Percentiles rank a stretch among this genome's conserved stretches.
Evolutionary conservation across 257 asterid species (phyloP).

Genomic region (Craterostigma plantagineum): DNA sequence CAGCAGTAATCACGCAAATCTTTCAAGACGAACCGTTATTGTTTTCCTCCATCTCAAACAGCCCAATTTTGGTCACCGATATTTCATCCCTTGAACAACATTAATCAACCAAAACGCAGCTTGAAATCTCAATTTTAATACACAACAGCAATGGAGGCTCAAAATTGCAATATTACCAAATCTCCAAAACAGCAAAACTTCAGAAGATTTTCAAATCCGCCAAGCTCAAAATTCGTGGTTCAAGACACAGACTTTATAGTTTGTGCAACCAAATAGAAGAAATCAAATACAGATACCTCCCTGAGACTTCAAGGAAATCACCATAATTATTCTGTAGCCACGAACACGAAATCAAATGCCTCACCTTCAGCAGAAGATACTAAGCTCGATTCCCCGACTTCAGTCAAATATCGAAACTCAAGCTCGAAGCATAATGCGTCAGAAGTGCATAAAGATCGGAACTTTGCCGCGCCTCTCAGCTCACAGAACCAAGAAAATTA

Average conservation of each 20-base stretch:
- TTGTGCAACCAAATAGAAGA: constrained; percentile 14
- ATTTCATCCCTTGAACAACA: too few relatives aligned
- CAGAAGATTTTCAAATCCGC: constrained; percentile 18
- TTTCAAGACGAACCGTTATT: constrained; percentile 25
- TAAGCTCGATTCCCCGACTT: constrained; percentile 38
- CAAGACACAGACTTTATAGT: constrained; percentile 13
- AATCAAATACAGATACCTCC: constrained; percentile 22
- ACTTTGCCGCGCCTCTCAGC: constrained; percentile 18
- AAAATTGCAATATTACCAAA: constrained; percentile 20
- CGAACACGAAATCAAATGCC: constrained; percentile 19
- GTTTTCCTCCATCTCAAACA: constrained; percentile 33
- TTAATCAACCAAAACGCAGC: too few relatives aligned
- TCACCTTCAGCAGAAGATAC: constrained; percentile 18
- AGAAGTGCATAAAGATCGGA: constrained; percentile 24
- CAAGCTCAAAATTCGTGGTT: constrained; percentile 13
- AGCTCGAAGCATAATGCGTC: constrained; percentile 19
- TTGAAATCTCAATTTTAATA: neutral
- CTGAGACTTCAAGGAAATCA: constrained; percentile 36
- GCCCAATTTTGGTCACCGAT: too few relatives aligned
- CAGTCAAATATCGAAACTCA: constrained; percentile 27
- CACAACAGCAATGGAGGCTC: too few relatives aligned
- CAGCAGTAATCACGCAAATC: constrained; percentile 17
- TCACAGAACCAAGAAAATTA: constrained; percentile 11
- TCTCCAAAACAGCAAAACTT: constrained; percentile 47
- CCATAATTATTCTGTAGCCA: constrained; percentile 10